These are phyloP conservation scores for Croton setiger DNA, from an alignment of 441 rosid genomes.

Conservation along the genomic window DNA sequence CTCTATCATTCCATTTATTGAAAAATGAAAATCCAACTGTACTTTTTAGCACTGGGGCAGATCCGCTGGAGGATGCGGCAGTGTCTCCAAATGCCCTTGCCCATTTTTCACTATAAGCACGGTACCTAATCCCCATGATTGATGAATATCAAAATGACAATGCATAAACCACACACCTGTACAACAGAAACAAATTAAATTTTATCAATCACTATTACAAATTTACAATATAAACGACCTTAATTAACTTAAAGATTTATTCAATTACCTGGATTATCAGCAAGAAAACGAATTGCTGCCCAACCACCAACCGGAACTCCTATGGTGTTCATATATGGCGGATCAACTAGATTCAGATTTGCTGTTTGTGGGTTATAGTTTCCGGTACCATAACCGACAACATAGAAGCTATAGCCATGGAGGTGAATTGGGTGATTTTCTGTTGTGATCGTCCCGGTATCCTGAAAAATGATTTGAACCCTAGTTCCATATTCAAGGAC, in stretches of 20 bases:
- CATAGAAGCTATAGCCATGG: constrained; percentile 86
- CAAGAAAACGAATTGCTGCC: constrained; percentile 76
- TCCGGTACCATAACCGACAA: constrained; percentile 68
- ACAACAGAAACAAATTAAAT: neutral
- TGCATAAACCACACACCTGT: constrained; percentile 86
- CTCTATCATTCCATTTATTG: neutral
- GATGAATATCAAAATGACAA: constrained; percentile 76
- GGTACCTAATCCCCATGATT: constrained; percentile 77
- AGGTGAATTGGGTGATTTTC: constrained; percentile 95
- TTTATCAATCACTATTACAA: neutral
- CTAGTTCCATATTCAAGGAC: constrained; percentile 65
- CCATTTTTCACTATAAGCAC: constrained; percentile 72
- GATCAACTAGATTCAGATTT: constrained; percentile 61
- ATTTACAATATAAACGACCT: too few species aligned
- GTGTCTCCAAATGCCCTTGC: constrained; percentile 44
- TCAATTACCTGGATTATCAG: constrained; percentile 74
- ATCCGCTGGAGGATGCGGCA: constrained; percentile 76
- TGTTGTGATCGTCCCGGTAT: constrained; percentile 62
- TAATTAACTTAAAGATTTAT: too few species aligned
- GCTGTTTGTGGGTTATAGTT: constrained; percentile 55
- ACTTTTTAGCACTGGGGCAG: constrained; percentile 61
- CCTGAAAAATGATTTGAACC: constrained; percentile 71
- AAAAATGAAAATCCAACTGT: constrained; percentile 3
- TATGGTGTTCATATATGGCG: constrained; percentile 80
- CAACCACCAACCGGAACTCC: constrained; percentile 94